Base-by-base conservation (phyloP, 148 eudicot species). In the Pharnaceum exiguum region DNA sequence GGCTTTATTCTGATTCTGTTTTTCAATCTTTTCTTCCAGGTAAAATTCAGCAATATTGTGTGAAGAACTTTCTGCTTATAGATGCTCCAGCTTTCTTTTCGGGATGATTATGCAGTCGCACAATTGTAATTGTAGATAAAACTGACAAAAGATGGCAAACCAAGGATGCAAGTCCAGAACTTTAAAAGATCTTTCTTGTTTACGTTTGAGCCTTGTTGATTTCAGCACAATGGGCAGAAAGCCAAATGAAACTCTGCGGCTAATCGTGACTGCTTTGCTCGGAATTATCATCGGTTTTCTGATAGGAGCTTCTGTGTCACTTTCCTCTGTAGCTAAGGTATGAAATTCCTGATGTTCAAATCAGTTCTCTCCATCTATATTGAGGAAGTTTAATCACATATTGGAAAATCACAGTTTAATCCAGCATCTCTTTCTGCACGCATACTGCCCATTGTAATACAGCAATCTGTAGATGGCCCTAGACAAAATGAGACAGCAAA, bases 261-360 rank as follows among this genome's bases (percentile, higher is more conserved):
- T 87, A 55, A 22, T 84, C 24, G 51, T 84, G 51, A 84, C 81
- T 47, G 72, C 91, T 45, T 69, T 82, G 17, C 71, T 71, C 21
- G 90, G 96, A 28, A 30, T 76, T 24, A 62, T 87, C 22, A 72
- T 87, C 67, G 96, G 96, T 52, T 79, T 84, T 72, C 79, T 82
- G 68, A 51, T 87, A 46, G 91, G 91, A 35, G 69, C 39, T 16
- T 79, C 82, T 10, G 77, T 84, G 66, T 91, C 96, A 24, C 57
- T 80, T 35, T 25, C 76, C 46, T 73, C 85, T 35, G 44, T 79
- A 46, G 55, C 84, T 40, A 77, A 84, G 91, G 96, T 77, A 69
- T n/a, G n/a, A n/a, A n/a, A n/a, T n/a, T n/a, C n/a, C n/a, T n/a
- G n/a, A n/a, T n/a, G n/a, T n/a, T n/a, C n/a, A n/a, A n/a, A n/a